Percentiles rank a stretch among this genome's conserved stretches.
Evolutionary conservation across 208 protist genomes (phyloP).

Genomic region (Leishmania arabica): DNA sequence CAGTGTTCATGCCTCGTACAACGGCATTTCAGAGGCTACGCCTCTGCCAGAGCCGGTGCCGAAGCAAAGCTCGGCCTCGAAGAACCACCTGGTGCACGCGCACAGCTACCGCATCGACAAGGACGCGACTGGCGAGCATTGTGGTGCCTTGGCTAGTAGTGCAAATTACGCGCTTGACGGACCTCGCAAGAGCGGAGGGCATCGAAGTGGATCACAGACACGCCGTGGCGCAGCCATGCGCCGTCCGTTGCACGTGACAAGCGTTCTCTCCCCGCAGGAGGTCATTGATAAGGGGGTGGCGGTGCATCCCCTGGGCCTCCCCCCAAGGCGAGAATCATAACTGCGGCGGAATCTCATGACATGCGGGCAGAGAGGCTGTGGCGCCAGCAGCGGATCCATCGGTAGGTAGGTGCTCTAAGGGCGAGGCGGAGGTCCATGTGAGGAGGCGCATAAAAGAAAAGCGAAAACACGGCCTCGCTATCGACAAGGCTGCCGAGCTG

Average conservation of each 20-base stretch:
- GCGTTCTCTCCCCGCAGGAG: constrained; percentile 14
- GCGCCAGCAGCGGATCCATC: not conserved
- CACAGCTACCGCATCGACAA: constrained; percentile 17
- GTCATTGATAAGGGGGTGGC: not conserved
- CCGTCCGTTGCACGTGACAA: constrained; percentile 12
- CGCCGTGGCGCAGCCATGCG: not conserved
- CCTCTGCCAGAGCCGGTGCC: not conserved
- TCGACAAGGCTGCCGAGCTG: not conserved
- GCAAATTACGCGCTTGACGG: not conserved
- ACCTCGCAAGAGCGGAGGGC: not conserved
- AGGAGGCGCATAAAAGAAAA: not conserved
- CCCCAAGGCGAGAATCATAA: not conserved
- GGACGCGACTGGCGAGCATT: not conserved
- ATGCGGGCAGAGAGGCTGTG: not conserved
- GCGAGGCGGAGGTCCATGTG: not conserved
- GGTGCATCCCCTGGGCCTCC: constrained; percentile 10
- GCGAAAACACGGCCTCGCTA: not conserved
- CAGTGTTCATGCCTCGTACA: not conserved
- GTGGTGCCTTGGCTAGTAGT: not conserved
- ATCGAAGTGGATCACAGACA: not conserved
- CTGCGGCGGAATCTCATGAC: not conserved
- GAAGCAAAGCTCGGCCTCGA: not conserved
- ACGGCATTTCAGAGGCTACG: not conserved
- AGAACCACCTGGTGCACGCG: not conserved
- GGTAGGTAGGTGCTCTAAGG: no score